Percentiles rank a stretch among this genome's conserved stretches.
These are phyloP conservation scores for Gracilaria vermiculophylla DNA, from an alignment of 23 red algal genomes.

Conservation along the genomic window DNA sequence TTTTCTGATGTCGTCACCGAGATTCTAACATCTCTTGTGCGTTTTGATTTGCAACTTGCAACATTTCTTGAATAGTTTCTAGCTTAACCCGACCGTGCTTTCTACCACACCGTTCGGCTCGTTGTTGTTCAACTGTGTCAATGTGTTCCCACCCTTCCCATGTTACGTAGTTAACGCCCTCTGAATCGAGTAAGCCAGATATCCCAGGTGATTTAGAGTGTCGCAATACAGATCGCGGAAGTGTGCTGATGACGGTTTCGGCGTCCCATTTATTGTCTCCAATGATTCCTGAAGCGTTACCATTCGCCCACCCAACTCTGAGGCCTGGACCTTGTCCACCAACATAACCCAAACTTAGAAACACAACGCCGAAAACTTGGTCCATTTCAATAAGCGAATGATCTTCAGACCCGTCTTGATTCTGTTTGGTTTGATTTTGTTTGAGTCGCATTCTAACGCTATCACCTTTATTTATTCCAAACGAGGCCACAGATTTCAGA, in stretches of 20 bases:
- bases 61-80: constrained; percentile 52
- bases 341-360: constrained; percentile 64
- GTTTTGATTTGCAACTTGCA: constrained; percentile 11
- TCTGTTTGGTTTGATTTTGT: neutral
- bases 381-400: neutral
- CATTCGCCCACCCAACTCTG: constrained; percentile 61
- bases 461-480: neutral
- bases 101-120: neutral
- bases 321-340: neutral
- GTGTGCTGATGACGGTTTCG: constrained; percentile 27
- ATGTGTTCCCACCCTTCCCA: constrained; percentile 73
- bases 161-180: neutral
- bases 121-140: constrained; percentile 20
- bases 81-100: constrained; percentile 19
- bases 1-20: neutral
- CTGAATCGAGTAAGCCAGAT: neutral
- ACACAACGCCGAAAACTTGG: neutral
- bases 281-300: constrained; percentile 46
- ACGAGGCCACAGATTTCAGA: neutral
- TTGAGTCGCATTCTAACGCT: neutral
- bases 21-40: neutral
- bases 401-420: no score
- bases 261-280: constrained; percentile 66
- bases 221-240: neutral
- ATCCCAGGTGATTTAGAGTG: constrained; percentile 5